A percentile compares a stretch with the other conserved stretches of the same genome.
phyloP scores from a whole-genome alignment of 2,329 filamentous ascomycete species.

The Keithomyces neogunnii region DNA sequence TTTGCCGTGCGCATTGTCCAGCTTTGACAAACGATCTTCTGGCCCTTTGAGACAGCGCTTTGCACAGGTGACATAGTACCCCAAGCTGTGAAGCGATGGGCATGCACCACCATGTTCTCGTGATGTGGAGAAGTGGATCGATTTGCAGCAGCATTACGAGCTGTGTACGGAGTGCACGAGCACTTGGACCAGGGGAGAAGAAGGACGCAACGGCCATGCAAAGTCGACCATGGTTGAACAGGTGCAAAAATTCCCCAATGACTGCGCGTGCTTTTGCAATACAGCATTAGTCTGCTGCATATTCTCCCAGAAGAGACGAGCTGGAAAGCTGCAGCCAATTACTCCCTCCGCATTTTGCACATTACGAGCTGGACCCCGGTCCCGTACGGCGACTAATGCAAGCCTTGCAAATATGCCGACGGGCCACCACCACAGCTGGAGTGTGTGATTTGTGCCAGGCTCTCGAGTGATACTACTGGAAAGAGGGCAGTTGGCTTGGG shows the following conservation, averaged over 20 bases:
- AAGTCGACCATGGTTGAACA: neutral
- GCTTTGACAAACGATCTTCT: too few species aligned
- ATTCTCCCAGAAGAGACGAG: neutral
- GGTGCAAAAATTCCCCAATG: conserved; percentile 1
- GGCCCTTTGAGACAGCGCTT: too few species aligned
- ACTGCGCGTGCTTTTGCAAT: conserved; percentile 4
- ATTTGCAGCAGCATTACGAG: too few species aligned
- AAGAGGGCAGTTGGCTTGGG: neutral
- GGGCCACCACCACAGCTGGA: neutral
- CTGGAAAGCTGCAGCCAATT: conserved; percentile 1
- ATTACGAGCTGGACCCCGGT: conserved; percentile 1
- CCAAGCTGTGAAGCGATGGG: too few species aligned
- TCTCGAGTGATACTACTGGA: neutral
- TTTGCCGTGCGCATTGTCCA: too few species aligned
- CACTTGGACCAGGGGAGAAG: neutral
- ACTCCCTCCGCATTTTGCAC: neutral
- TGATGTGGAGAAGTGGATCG: too few species aligned
- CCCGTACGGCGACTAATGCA: conserved; percentile 10
- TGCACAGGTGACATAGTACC: too few species aligned
- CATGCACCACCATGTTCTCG: too few species aligned
- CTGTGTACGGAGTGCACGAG: neutral
- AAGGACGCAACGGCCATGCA: neutral
- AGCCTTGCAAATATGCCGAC: conserved; percentile 9
- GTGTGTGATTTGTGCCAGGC: neutral
- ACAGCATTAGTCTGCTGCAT: conserved; percentile 2